Conservation (phyloP, 768 basidiomycete genomes). For the Russula ochroleuca region DNA sequence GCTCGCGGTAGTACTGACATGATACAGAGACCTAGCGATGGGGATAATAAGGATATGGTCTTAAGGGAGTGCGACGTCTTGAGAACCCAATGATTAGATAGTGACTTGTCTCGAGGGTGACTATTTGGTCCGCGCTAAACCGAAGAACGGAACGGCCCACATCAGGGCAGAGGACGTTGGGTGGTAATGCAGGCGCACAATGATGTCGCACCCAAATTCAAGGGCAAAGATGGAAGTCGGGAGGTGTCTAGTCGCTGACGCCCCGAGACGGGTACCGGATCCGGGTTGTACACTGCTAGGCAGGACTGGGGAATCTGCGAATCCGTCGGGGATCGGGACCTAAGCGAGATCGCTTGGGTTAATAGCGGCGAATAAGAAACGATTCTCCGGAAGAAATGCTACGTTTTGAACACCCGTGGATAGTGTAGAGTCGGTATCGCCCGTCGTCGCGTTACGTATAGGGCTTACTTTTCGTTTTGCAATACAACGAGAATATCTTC, state of each 20-base stretch:
- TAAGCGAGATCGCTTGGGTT: neutral
- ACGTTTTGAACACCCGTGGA: neutral
- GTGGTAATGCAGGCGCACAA: too few relatives aligned
- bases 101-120: slow-evolving; percentile 4
- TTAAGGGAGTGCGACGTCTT: neutral
- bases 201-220: slow-evolving; percentile 8
- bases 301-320: neutral
- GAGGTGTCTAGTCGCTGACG: neutral
- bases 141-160: too few relatives aligned
- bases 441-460: neutral
- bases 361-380: neutral
- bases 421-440: neutral
- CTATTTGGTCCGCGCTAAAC: neutral
- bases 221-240: neutral
- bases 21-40: neutral
- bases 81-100: neutral
- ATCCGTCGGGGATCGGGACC: neutral
- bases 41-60: slow-evolving; percentile 12
- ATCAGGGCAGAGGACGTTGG: too few relatives aligned
- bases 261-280: neutral
- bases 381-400: slow-evolving; percentile 4
- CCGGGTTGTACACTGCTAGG: slow-evolving; percentile 3
- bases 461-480: too few relatives aligned
- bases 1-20: neutral
- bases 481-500: slow-evolving; percentile 13